Base-by-base conservation (phyloP, 345 rosid species). In the Murraya paniculata region DNA sequence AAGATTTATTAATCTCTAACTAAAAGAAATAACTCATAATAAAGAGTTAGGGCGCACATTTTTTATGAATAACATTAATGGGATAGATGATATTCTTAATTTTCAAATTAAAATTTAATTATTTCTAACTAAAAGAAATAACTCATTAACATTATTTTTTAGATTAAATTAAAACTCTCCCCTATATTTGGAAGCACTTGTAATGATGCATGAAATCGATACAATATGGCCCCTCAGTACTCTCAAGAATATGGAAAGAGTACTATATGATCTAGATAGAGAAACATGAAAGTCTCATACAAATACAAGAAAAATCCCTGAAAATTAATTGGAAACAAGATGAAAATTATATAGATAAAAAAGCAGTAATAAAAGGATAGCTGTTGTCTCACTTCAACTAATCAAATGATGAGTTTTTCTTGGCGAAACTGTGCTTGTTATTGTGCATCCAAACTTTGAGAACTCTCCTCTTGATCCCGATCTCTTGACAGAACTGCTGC, bases 381-480 rank as follows among this genome's bases (percentile, higher is more conserved):
- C 22, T 33, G 41, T 19, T 67, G 10, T 53, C 10, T 67, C 27
- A 67, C 50, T 45, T 35, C 71, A 9, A 67, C 50, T 45, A 13
- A 45, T 45, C 50, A 1, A 45, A 45, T 0, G 39, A 31, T 22
- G 41, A 56, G 25, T 24, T 77, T 55, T 60, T 81, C 72, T 78
- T 78, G 56, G 80, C 78, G 6, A 64, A 41, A 45, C 72, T 83
- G 22, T 86, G 86, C 64, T 92, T 90, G 81, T 92, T 90, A 82
- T 92, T 92, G 82, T 91, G 92, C 92, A 91, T 92, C 97, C 97
- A 92, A 18, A 93, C 92, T 87, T 86, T 87, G 76, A 93, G 88
- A 22, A 90, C 92, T 72, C 83, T 87, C 76, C 92, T 84, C 83
- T 88, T 86, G 18, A 91, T 76, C 35, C 87, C 87, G 24, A 85